Evolutionary conservation across 78 protist genomes (phyloP), one percentile per base, ranked within the genome.

Genomic region (Dictyostelium citrinum): DNA sequence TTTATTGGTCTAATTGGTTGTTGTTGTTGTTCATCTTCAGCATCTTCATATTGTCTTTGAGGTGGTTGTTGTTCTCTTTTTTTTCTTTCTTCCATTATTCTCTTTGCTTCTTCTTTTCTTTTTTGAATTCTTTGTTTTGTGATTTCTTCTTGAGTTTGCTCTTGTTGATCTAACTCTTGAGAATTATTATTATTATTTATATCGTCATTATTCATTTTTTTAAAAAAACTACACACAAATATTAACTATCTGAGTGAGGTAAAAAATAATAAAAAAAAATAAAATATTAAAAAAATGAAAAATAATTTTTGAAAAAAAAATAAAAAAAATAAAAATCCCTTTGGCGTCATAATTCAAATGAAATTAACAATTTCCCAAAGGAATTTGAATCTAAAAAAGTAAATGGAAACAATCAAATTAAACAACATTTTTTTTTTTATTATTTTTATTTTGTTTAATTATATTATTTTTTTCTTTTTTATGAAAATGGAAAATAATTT

Each of bases 101-200:
- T 76, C 8, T 88, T 88, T 12, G 93, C 93, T n/a, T 88, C 93
- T 68, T 88, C 93, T 24, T 88, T 88, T 78, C 93, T 76, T 46
- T 88, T 88, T 88, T 88, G 77, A 14, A 88, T 88, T 78, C 93
- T 88, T 43, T 88, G 93, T 78, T 27, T 78, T 24, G 81, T 67
- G 5, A 67, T 16, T 35, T 88, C 85, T 9, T 88, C 85, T 67
- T 76, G 84, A 64, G 39, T 68, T 61, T 24, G 29, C 16, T 61
- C 33, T 27, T 64, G 72, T 64, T 64, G 72, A 10, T 64, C 72
- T 27, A 55, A 64, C 37, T 64, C 29, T 64, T 64, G 29, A 1
- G 72, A 64, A 22, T 27, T 70, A 27, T 6, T 70, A 16, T n/a
- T 70, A 70, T 70, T 70, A 70, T 33, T 70, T 70, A 33, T 33